A percentile compares a stretch with the other conserved stretches of the same genome.
Evolutionary conservation across 1,139 yeast genomes (phyloP).

Genomic region (Meyerozyma guilliermondii): DNA sequence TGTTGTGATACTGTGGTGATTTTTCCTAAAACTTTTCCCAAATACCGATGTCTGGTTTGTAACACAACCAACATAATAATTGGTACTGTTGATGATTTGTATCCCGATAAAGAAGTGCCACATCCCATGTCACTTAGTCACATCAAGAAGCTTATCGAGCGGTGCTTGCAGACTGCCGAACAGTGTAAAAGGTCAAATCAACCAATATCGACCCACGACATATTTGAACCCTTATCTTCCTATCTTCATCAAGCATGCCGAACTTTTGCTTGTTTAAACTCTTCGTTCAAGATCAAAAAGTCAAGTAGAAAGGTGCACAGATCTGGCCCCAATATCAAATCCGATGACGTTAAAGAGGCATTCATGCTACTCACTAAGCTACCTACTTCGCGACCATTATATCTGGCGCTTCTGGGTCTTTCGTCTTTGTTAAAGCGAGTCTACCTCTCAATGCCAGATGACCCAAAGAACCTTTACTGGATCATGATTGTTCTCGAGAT

Average conservation of each 20-base stretch:
- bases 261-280: constrained; percentile 36
- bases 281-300: constrained; percentile 39
- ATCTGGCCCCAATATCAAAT: constrained; percentile 43
- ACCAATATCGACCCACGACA: constrained; percentile 23
- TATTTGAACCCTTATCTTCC: constrained; percentile 46
- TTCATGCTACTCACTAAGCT: constrained; percentile 41
- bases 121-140: constrained; percentile 22
- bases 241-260: constrained; percentile 40
- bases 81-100: constrained; percentile 6
- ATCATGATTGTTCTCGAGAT: constrained; percentile 56
- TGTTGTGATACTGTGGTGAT: constrained; percentile 63
- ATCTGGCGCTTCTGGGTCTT: constrained; percentile 45
- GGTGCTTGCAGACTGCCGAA: constrained; percentile 19
- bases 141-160: constrained; percentile 24
- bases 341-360: constrained; percentile 34
- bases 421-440: constrained; percentile 42
- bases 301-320: constrained; percentile 22
- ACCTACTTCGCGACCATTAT: constrained; percentile 59
- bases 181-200: constrained; percentile 7
- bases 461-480: constrained; percentile 45
- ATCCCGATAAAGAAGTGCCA: constrained; percentile 5
- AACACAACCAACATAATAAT: constrained; percentile 41
- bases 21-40: constrained; percentile 39
- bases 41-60: constrained; percentile 56
- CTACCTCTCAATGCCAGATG: constrained; percentile 26